Base-by-base conservation (phyloP, 2,329 filamentous ascomycete species). In the Sarocladium kiliense region DNA sequence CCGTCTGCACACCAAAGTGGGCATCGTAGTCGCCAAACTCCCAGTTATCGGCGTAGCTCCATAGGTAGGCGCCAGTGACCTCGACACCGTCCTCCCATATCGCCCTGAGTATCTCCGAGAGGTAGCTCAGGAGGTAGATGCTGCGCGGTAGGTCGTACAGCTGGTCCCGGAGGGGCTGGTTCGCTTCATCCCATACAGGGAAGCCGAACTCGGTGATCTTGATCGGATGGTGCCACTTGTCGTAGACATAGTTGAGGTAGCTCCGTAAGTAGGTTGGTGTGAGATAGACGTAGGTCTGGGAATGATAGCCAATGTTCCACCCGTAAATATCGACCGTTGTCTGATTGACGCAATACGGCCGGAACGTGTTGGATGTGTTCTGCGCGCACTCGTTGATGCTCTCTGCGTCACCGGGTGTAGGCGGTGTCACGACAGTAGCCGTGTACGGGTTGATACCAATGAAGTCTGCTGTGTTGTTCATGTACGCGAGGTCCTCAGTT, bases 381-480 rank as follows among this genome's bases (percentile, higher is more conserved):
- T 67, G 58, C 1, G 76, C 71, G 60, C 81, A 85, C 4, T 71
- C 70, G 0, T 70, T 65, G 45, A 81, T 72, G 1, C 77, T 78
- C 9, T 66, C 68, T 12, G 57, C 60, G 32, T 63, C 58, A 5
- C 67, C 64, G 6, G 62, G 56, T 0, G 61, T 63, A 0, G 79
- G 76, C 0, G 76, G 72, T 1, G 75, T 72, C n/a, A 82, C 75
- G 0, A 81, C 75, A 0, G 76, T 78, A 0, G 79, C 76, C 0
- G 79, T 82, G 66, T 85, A 85, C 0, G 80, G 77, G 58, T 85
- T 80, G 36, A 85, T 75, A 6, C 74, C 79, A 37, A 81, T 73
- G 55, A 83, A 78, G 63, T 85, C 82, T 2, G 76, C 72, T 0
- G 78, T 81, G 6, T 74, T 72, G 19, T 73, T 70, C 27, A 82